Evolutionary conservation across 1,139 yeast genomes (phyloP).

Genomic region (Scheffersomyces stambukii): DNA sequence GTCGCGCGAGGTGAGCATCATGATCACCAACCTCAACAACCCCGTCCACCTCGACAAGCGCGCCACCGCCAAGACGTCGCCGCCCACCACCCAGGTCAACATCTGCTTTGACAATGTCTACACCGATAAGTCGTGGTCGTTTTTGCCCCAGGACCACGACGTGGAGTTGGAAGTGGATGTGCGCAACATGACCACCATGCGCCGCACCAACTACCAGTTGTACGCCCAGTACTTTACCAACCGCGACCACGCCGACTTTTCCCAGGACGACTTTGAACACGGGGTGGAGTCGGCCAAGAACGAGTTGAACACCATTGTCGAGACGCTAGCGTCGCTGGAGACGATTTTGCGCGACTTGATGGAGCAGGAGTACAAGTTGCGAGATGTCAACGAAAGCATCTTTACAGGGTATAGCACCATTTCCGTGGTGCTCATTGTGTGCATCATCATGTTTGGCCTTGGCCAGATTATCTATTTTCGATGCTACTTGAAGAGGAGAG

Average conservation of each 20-base stretch:
- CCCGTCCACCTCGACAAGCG: slow-evolving; percentile 2
- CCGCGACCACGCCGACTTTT: slow-evolving; percentile 13
- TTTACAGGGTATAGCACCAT: slow-evolving; percentile 29
- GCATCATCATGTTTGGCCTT: slow-evolving; percentile 27
- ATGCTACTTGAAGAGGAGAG: slow-evolving; percentile 24
- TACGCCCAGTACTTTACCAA: slow-evolving; percentile 30
- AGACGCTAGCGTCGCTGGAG: slow-evolving; percentile 26
- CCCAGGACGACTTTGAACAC: slow-evolving; percentile 30
- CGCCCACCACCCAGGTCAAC: slow-evolving; percentile 21
- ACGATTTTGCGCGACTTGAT: slow-evolving; percentile 24
- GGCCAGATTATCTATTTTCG: slow-evolving; percentile 27
- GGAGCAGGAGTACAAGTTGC: slow-evolving; percentile 30
- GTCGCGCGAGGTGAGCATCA: slow-evolving; percentile 24
- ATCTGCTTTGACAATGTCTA: slow-evolving; percentile 44
- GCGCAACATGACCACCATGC: slow-evolving; percentile 27
- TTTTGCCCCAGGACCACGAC: slow-evolving; percentile 28
- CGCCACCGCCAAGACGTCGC: too few relatives aligned
- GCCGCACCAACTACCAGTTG: slow-evolving; percentile 34
- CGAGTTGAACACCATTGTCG: slow-evolving; percentile 29
- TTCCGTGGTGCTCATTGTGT: slow-evolving; percentile 22
- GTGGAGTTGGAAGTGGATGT: slow-evolving; percentile 33
- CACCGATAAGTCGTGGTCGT: slow-evolving; percentile 43
- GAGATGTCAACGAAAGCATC: slow-evolving; percentile 40
- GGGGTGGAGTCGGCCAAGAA: slow-evolving; percentile 25
- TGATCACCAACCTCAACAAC: slow-evolving; percentile 35